These are phyloP conservation scores for Dendrostoma leiphaemia DNA, from an alignment of 2,329 filamentous ascomycete genomes.

Conservation along the genomic window DNA sequence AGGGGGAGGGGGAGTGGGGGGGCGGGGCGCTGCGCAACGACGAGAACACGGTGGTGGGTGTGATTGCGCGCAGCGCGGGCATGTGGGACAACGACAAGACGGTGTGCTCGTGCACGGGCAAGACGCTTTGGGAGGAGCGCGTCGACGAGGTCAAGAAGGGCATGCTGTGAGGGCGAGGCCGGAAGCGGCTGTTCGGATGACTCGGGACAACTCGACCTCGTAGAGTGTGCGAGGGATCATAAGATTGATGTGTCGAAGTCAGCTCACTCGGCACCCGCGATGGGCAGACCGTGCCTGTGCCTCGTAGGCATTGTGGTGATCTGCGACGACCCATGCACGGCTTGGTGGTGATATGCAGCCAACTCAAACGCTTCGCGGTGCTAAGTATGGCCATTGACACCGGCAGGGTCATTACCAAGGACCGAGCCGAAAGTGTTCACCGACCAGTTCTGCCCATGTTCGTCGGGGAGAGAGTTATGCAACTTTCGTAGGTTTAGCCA, in stretches of 20 bases:
- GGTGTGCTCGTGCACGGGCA: slow-evolving; percentile 95
- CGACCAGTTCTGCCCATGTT: too few relatives aligned
- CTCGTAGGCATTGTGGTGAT: neutral
- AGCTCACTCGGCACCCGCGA: neutral
- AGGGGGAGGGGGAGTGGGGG: slow-evolving; percentile 46
- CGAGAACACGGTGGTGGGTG: slow-evolving; percentile 81
- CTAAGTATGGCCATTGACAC: neutral
- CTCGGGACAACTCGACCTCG: neutral
- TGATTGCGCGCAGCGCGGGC: slow-evolving; percentile 93
- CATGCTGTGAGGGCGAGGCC: slow-evolving; percentile 64
- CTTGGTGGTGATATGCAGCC: neutral
- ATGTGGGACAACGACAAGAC: slow-evolving; percentile 99
- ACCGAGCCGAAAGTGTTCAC: too few relatives aligned
- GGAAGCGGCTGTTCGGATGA: neutral
- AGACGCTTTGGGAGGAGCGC: slow-evolving; percentile 97
- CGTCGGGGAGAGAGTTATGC: too few relatives aligned
- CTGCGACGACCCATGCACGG: neutral
- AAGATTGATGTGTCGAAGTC: neutral
- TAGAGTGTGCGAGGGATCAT: neutral
- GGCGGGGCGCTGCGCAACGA: slow-evolving; percentile 71
- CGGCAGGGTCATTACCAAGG: neutral
- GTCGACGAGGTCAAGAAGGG: slow-evolving; percentile 85
- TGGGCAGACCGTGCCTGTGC: neutral
- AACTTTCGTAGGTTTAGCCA: too few relatives aligned
- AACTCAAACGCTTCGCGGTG: neutral